Conservation (phyloP, 345 rosid species). For the Cochlearia excelsa region DNA sequence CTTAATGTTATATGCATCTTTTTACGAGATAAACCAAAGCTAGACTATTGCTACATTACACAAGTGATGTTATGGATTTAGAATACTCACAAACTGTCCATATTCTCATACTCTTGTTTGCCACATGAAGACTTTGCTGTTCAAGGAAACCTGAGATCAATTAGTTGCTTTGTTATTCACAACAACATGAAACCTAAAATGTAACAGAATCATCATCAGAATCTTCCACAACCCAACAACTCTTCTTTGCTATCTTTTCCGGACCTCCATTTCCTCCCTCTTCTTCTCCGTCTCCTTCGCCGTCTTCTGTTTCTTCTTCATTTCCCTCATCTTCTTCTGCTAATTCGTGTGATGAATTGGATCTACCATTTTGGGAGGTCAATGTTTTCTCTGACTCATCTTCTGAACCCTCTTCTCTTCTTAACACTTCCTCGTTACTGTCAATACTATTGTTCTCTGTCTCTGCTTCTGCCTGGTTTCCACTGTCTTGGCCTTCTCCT, state of each 20-base stretch:
- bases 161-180: too few species aligned
- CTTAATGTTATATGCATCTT: too few species aligned
- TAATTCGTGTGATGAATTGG: conserved; percentile 34
- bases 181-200: conserved; percentile 18
- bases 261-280: conserved; percentile 28
- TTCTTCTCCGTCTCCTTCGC: background rate
- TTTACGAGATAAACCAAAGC: too few species aligned
- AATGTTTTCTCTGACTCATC: conserved; percentile 35
- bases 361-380: conserved; percentile 34
- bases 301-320: conserved; percentile 10
- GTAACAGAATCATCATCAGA: conserved; percentile 51
- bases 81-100: too few species aligned
- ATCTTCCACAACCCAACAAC: conserved; percentile 51
- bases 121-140: too few species aligned
- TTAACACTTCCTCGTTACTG: conserved; percentile 30
- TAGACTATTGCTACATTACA: too few species aligned
- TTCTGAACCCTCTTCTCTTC: conserved; percentile 38
- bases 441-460: conserved; percentile 9
- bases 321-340: conserved; percentile 32
- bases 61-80: too few species aligned
- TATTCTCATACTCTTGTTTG: too few species aligned
- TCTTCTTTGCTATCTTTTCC: conserved; percentile 42
- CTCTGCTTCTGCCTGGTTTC: conserved; percentile 34
- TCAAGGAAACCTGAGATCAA: too few species aligned
- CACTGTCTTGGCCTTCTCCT: conserved; percentile 37